Evolutionary conservation across 208 protist genomes (phyloP), one percentile per base, ranked within the genome.

Genomic region (Baffinella frigidus): DNA sequence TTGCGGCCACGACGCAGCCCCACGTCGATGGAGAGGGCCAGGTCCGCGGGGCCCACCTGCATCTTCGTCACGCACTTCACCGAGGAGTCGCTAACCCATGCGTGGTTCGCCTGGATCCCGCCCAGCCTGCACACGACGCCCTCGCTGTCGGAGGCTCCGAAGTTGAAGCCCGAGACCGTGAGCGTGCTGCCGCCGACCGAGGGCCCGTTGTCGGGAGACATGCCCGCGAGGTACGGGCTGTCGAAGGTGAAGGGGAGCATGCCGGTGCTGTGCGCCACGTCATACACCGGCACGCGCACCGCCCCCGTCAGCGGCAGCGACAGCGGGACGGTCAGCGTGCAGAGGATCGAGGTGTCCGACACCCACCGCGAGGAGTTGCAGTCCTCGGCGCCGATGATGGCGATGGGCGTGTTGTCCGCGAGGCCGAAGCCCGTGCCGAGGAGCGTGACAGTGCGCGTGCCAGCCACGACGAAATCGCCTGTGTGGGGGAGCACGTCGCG

Each of bases 81-180:
- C 2, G 17, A 1, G 5, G 83, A 90, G 56, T 90, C 83, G n/a
- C n/a, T 73, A 24, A 72, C 43, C 83, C 83, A 90, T n/a, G n/a
- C n/a, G n/a, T n/a, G n/a, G n/a, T n/a, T n/a, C n/a, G n/a, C n/a
- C n/a, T n/a, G n/a, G n/a, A n/a, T n/a, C n/a, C n/a, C n/a, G n/a
- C n/a, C n/a, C n/a, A n/a, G 20, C 50, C 14, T 11, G 41, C 83
- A 90, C 56, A 0, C 20, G 9, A 50, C 11, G 51, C 5, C 38
- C 10, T 68, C 3, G n/a, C n/a, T n/a, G 36, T 73, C 56, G 27
- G 33, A 33, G 41, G 27, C 0, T 2, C 83, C 83, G 33, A 90
- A 90, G 56, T 90, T 90, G 41, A 30, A 77, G 27, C 83, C 83
- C n/a, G 2, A 24, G 14, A 90, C 36, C 44, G 77, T 64, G 0